Evolutionary conservation across 2,329 filamentous ascomycete species (phyloP), one percentile per base, ranked within the genome.

Genomic region (Tolypocladium guangdongense): DNA sequence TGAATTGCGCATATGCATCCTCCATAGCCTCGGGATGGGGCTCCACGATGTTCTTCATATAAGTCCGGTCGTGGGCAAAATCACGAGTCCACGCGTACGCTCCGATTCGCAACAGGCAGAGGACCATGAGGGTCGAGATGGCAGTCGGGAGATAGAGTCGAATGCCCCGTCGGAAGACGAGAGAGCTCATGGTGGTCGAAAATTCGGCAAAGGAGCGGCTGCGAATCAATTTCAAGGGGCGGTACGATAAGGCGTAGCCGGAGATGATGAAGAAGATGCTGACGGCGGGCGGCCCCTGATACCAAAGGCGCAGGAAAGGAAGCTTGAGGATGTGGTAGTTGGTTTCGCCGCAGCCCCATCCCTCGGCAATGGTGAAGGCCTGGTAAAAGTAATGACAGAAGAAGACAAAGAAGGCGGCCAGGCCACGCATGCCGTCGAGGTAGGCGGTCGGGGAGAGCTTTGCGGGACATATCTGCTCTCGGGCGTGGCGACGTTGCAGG

Each of bases 201-300:
- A 78, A 71, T 16, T 71, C 72, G 36, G 69, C 60, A 46, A 64
- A 65, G 39, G 60, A 59, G n/a, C 67, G 65, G 52, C 58, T 66
- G 45, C 72, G 71, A 27, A 70, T 64, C 49, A 78, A 68, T 56
- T 73, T 76, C n/a, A 81, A 59, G 1, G 77, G 75, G 47, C 73
- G 73, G 53, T 82, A 74, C 33, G 75, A 77, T 14, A 85, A 70
- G 3, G 80, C 82, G 64, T 82, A 84, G 22, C 81, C 81, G 0
- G 78, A 81, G 46, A 83, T 78, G 60, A 83, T 75, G 62, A 83
- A 84, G 70, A 84, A 84, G 58, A 82, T 66, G 64, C 75, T 78
- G 39, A 83, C 80, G 59, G 78, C 79, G 0, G 78, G 74, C 3
- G 77, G 78, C 1, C 78, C 80, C 51, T 76, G 75, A 61, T 76